phyloP scores from a whole-genome alignment of 78 protist species.

The Monosiga brevicollis region DNA sequence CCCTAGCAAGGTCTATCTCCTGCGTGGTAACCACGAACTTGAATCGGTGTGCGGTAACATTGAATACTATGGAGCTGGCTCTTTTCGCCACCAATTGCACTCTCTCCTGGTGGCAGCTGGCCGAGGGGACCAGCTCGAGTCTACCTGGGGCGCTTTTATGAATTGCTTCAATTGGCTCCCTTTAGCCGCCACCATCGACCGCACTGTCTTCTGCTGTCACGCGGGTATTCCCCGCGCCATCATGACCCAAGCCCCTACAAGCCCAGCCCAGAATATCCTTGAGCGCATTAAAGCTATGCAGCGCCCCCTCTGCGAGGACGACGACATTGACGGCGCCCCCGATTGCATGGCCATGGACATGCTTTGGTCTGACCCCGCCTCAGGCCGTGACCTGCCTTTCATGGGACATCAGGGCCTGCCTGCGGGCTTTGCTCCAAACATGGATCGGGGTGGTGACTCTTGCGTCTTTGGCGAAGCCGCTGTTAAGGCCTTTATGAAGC shows the following conservation, averaged over 20 bases:
- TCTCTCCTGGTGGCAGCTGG: too few relatives aligned
- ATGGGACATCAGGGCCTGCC: not conserved
- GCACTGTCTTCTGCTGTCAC: conserved; percentile 32
- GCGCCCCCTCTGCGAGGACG: not conserved
- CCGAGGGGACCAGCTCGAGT: too few relatives aligned
- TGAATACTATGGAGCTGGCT: conserved; percentile 1
- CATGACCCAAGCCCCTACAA: not conserved
- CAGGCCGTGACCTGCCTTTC: not conserved
- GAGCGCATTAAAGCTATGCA: not conserved
- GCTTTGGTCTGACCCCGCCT: conserved; percentile 32
- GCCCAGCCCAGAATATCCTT: not conserved
- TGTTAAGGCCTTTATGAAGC: not conserved
- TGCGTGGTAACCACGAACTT: conserved; percentile 56
- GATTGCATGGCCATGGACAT: conserved; percentile 12
- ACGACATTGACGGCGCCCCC: not conserved
- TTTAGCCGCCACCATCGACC: conserved; percentile 19
- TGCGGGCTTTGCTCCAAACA: conserved; percentile 9
- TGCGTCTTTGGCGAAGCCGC: conserved; percentile 17
- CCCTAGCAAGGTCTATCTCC: conserved; percentile 29
- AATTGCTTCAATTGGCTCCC: conserved; percentile 15
- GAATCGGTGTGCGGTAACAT: conserved; percentile 11
- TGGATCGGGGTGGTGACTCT: conserved; percentile 4
- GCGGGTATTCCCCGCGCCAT: conserved; percentile 28
- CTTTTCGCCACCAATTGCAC: conserved; percentile 9
- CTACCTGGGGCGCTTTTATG: conserved; percentile 15